Percentiles rank a stretch among this genome's conserved stretches.
Conservation (phyloP, 2,329 filamentous ascomycete genomes). For the Dendryphion nanum region DNA sequence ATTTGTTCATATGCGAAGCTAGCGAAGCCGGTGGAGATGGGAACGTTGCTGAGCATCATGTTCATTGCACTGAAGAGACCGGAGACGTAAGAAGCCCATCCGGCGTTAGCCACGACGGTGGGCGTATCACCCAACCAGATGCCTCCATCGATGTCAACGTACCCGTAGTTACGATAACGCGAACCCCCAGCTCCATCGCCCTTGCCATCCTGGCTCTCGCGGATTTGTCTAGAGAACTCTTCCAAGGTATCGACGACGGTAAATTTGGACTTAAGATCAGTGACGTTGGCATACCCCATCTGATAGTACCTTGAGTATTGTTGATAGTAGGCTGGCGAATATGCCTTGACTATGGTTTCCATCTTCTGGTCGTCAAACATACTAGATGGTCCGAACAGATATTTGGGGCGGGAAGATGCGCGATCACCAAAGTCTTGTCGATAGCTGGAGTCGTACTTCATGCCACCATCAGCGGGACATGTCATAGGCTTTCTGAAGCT, state of each 20-base stretch:
- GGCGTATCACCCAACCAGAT: constrained; percentile 20
- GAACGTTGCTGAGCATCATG: constrained; percentile 14
- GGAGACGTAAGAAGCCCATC: constrained; percentile 41
- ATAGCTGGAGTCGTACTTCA: constrained; percentile 12
- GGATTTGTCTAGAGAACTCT: background rate
- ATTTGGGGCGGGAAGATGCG: constrained; percentile 1
- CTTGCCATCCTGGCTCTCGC: background rate
- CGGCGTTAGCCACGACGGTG: constrained; percentile 13
- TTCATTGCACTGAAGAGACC: constrained; percentile 20
- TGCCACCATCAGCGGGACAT: constrained; percentile 25
- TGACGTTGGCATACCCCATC: background rate
- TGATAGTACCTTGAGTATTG: background rate
- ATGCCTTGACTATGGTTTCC: constrained; percentile 14
- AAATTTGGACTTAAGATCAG: background rate
- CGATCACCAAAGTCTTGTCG: constrained; percentile 12
- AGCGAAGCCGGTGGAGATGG: constrained; percentile 16
- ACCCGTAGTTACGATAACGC: too few species aligned
- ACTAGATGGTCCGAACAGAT: constrained; percentile 16
- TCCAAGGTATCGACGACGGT: background rate
- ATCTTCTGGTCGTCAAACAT: constrained; percentile 13
- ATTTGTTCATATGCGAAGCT: constrained; percentile 12
- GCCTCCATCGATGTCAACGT: constrained; percentile 9
- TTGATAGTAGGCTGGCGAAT: constrained; percentile 16
- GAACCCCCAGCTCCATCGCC: too few species aligned
- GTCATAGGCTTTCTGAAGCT: constrained; percentile 50